These are phyloP conservation scores for Cystoderma amianthinum DNA, from an alignment of 768 basidiomycete genomes.

Conservation along the genomic window DNA sequence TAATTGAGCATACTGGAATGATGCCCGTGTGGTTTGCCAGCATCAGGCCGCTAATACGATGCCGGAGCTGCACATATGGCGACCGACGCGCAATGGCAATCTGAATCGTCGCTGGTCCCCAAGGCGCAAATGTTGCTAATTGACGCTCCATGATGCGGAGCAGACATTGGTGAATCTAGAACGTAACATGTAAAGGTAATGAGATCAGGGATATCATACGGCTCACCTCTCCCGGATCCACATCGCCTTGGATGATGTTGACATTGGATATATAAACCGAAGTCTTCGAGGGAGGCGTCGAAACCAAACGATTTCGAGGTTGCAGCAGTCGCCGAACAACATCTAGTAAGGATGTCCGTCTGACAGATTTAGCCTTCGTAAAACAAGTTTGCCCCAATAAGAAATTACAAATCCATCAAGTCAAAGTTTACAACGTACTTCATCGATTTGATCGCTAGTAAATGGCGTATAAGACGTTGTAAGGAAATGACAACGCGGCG, in stretches of 20 bases:
- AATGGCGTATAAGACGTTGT: conserved; percentile 99
- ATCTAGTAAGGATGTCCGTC: conserved; percentile 94
- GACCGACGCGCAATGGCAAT: conserved; percentile 90
- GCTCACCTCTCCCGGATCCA: conserved; percentile 92
- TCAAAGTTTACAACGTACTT: too few relatives aligned
- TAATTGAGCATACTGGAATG: conserved; percentile 60
- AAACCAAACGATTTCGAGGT: conserved; percentile 98
- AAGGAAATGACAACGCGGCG: conserved; percentile 95
- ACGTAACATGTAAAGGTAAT: conserved; percentile 2
- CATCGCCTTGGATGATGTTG: conserved; percentile 98
- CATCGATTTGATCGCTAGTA: conserved; percentile 93
- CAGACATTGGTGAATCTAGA: conserved; percentile 92
- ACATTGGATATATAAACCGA: conserved; percentile 96
- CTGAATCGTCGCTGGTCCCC: conserved; percentile 98
- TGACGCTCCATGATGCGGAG: conserved; percentile 95
- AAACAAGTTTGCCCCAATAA: background rate
- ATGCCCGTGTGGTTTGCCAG: conserved; percentile 98
- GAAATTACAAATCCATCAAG: too few relatives aligned
- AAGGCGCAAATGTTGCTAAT: conserved; percentile 96
- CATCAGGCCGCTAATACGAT: conserved; percentile 97
- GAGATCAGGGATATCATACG: conserved; percentile 4
- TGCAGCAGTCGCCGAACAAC: conserved; percentile 97
- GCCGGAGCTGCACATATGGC: conserved; percentile 81
- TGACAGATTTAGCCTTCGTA: conserved; percentile 82
- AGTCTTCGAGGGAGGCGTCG: conserved; percentile 82